A percentile compares a stretch with the other conserved stretches of the same genome.
phyloP scores from a whole-genome alignment of 108 stramenopile genomes.

The Fragilariopsis cylindrus region DNA sequence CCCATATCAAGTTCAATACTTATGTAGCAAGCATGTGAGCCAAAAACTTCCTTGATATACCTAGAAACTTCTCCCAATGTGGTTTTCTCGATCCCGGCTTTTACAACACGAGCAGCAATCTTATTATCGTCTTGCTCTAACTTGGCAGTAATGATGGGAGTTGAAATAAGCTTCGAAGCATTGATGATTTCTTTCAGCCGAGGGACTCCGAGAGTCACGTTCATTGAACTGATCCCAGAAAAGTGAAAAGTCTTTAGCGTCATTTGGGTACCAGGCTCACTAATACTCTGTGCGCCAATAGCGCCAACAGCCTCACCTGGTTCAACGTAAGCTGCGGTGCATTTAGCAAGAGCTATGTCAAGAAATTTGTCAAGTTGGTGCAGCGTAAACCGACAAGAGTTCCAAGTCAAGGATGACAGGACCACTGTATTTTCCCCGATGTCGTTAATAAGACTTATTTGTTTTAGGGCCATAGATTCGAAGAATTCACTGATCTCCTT shows the following conservation, averaged over 20 bases:
- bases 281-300: conserved; percentile 95
- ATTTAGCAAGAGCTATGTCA: conserved; percentile 75
- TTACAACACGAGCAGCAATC: conserved; percentile 91
- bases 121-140: conserved; percentile 88
- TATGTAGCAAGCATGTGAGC: conserved; percentile 74
- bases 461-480: conserved; percentile 52
- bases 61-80: conserved; percentile 91
- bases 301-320: conserved; percentile 98
- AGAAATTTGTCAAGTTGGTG: conserved; percentile 77
- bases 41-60: conserved; percentile 96
- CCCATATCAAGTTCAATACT: conserved; percentile 91
- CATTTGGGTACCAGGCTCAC: conserved; percentile 99
- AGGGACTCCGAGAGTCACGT: conserved; percentile 99
- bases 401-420: conserved; percentile 44
- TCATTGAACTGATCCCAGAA: conserved; percentile 99
- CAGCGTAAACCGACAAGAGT: conserved; percentile 75
- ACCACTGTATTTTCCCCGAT: conserved; percentile 10
- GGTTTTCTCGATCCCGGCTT: conserved; percentile 97
- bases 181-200: conserved; percentile 99
- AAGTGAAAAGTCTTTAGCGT: conserved; percentile 99
- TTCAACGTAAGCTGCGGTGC: conserved; percentile 78
- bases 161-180: conserved; percentile 96
- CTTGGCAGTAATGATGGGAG: conserved; percentile 98
- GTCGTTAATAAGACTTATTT: conserved; percentile 43
- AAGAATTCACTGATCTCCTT: conserved; percentile 74